phyloP scores from a whole-genome alignment of 257 asterid species.

The Solanum paucissectum region DNA sequence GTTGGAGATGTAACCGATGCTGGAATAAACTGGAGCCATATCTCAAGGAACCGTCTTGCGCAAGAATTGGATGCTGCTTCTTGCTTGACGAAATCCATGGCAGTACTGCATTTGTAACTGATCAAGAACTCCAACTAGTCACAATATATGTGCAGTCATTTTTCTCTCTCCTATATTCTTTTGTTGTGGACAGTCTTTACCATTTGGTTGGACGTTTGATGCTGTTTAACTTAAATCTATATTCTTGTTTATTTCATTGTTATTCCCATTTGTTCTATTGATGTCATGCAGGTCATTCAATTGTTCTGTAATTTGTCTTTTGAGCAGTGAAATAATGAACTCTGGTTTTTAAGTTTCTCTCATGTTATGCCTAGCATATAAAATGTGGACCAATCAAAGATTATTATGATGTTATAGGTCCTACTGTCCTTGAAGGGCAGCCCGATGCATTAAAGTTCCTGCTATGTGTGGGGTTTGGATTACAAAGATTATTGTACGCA shows the following conservation, averaged over 20 bases:
- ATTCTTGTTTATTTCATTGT: not conserved
- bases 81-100: conserved; percentile 80
- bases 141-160: not conserved
- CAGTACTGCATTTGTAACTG: conserved; percentile 52
- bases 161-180: not conserved
- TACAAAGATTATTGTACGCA: not conserved
- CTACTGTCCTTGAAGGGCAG: not conserved
- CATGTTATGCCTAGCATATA: not conserved
- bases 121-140: not conserved
- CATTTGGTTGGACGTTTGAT: not conserved
- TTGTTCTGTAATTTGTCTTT: not conserved
- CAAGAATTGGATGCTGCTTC: conserved; percentile 79
- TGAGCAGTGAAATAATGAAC: not conserved
- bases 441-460: not conserved
- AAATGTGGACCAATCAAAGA: not conserved
- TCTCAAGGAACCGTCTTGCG: conserved; percentile 60
- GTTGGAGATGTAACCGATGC: conserved; percentile 32
- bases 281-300: not conserved
- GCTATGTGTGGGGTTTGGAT: not conserved
- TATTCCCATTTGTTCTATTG: not conserved
- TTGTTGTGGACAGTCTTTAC: not conserved
- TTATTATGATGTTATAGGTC: not conserved
- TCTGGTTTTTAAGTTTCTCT: not conserved
- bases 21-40: conserved; percentile 53
- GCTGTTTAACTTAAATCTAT: not conserved